Conservation (phyloP, 73 alveolate species). For the Paramecium pentaurelia region DNA sequence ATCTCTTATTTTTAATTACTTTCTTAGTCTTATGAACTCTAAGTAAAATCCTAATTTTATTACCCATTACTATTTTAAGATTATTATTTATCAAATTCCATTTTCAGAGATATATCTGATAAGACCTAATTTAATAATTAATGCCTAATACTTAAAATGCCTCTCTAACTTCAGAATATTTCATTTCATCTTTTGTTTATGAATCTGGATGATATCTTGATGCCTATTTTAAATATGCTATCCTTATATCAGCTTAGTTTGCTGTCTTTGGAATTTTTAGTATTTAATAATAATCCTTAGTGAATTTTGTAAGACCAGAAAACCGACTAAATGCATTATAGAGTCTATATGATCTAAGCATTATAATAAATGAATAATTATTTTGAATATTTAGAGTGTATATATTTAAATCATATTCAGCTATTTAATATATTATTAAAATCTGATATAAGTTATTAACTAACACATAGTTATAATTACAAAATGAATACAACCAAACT, state of each 20-base stretch:
- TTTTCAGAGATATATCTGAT: not conserved
- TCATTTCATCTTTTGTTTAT: not conserved
- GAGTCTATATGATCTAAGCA: not conserved
- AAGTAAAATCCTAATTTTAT: not conserved
- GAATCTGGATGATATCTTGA: not conserved
- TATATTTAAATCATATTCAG: too few species aligned
- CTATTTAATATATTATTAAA: too few species aligned
- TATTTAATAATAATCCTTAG: not conserved
- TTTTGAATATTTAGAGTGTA: too few species aligned
- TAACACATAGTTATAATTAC: too few species aligned
- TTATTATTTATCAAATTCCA: not conserved
- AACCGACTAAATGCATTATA: not conserved
- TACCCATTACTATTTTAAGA: not conserved
- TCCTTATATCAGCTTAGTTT: not conserved
- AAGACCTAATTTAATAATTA: not conserved
- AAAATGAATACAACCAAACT: too few species aligned
- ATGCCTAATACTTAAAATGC: not conserved
- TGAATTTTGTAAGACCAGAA: not conserved
- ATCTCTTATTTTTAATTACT: not conserved
- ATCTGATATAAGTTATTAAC: not conserved
- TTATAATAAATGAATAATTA: not conserved
- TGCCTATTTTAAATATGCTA: not conserved
- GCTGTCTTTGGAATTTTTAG: not conserved
- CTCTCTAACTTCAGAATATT: not conserved
- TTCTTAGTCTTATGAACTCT: not conserved